Conservation (phyloP, 768 basidiomycete genomes). For the Tricholoma saponaceum region DNA sequence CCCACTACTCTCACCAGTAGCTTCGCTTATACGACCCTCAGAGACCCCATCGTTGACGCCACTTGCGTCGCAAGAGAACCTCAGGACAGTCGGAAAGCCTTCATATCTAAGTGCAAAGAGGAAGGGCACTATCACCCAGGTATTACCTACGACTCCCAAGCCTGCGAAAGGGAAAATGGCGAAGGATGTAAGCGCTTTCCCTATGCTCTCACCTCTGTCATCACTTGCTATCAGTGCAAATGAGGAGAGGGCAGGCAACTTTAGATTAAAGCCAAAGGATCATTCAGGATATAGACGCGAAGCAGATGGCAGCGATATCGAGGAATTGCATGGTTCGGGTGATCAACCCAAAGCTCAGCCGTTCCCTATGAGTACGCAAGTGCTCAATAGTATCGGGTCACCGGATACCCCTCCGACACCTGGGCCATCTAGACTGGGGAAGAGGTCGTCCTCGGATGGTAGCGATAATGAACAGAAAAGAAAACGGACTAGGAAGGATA, state of each 20-base stretch:
- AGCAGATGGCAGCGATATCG: not conserved
- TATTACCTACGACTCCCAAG: not conserved
- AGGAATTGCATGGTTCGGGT: not conserved
- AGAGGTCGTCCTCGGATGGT: conserved; percentile 26
- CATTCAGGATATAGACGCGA: not conserved
- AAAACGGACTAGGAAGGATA: conserved; percentile 32
- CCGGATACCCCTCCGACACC: conserved; percentile 16
- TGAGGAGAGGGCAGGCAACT: not conserved
- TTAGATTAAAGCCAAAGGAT: not conserved
- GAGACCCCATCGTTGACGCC: conserved; percentile 5
- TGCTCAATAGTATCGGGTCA: conserved; percentile 35
- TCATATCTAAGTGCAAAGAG: not conserved
- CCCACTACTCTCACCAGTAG: conserved; percentile 13
- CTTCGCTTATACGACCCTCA: not conserved
- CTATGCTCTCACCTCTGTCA: not conserved
- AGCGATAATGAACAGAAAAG: conserved; percentile 23
- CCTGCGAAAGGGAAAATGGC: not conserved
- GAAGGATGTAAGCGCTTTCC: not conserved
- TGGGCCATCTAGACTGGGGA: conserved; percentile 12
- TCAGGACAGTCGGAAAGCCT: not conserved
- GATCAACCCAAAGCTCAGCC: conserved; percentile 18
- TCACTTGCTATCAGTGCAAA: not conserved
- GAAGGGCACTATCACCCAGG: not conserved
- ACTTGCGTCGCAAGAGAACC: not conserved
- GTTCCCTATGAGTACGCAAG: conserved; percentile 42